Percentiles rank a stretch among this genome's conserved stretches.
Conservation (phyloP, 768 basidiomycete species). For the Suillus occidentalis region DNA sequence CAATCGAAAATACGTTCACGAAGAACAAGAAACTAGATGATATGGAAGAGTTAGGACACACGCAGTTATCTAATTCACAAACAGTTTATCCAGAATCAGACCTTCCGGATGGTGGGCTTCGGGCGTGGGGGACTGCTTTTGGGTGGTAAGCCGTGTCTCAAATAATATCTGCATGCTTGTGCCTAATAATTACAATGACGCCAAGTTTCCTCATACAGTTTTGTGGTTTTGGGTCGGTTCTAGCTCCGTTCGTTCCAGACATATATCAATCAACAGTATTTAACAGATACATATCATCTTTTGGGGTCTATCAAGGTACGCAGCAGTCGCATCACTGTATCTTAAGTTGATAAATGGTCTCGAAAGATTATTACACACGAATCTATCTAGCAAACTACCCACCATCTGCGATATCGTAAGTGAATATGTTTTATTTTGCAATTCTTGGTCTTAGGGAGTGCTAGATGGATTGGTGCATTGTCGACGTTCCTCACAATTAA, state of each 20-base stretch:
- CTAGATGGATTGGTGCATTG: conserved; percentile 42
- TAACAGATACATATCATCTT: conserved; percentile 25
- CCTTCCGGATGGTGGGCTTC: conserved; percentile 12
- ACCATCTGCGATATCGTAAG: conserved; percentile 31
- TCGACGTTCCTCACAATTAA: conserved; percentile 40
- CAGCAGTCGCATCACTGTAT: not conserved
- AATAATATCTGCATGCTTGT: not conserved
- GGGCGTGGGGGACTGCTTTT: conserved; percentile 14
- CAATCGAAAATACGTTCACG: not conserved
- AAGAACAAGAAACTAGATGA: not conserved
- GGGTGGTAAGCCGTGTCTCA: conserved; percentile 10
- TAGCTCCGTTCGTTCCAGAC: no score
- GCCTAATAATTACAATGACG: not conserved
- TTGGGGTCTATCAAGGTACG: conserved; percentile 36
- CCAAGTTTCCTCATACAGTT: conserved; percentile 27
- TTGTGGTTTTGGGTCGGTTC: conserved; percentile 26
- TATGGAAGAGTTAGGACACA: not conserved
- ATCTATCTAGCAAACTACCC: conserved; percentile 27
- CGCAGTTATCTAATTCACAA: no score
- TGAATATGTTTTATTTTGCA: conserved; percentile 18
- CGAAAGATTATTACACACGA: conserved; percentile 32
- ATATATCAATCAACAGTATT: no score
- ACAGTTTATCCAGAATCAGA: not conserved
- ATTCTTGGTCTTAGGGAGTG: conserved; percentile 26
- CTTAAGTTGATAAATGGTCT: conserved; percentile 12